Evolutionary conservation across 768 basidiomycete species (phyloP).

Genomic region (Suillus brevipes): DNA sequence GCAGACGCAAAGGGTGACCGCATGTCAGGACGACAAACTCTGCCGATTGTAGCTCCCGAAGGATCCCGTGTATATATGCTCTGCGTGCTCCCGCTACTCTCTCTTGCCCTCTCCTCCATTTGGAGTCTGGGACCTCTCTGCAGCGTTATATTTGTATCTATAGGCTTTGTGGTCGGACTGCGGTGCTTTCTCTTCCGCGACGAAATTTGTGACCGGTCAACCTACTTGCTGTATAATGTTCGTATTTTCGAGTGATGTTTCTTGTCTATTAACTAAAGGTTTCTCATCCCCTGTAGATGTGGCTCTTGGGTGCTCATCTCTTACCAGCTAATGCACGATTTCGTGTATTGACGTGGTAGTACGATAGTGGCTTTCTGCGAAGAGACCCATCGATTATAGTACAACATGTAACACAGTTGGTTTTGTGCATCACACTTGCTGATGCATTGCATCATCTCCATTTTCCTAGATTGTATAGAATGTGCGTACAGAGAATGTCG

Average conservation of each 20-base stretch:
- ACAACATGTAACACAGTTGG: too few species aligned
- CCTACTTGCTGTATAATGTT: constrained; percentile 18
- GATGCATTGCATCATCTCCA: too few species aligned
- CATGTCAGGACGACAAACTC: constrained; percentile 29
- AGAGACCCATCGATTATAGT: too few species aligned
- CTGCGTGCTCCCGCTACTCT: constrained; percentile 15
- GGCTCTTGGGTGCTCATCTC: not conserved
- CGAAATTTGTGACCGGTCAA: constrained; percentile 12
- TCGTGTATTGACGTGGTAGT: not conserved
- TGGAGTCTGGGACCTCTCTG: constrained; percentile 18
- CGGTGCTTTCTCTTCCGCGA: constrained; percentile 17
- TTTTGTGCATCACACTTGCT: too few species aligned
- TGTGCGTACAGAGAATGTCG: too few species aligned
- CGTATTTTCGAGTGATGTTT: not conserved
- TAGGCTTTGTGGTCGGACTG: constrained; percentile 16
- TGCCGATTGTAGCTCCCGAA: constrained; percentile 27
- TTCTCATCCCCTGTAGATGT: not conserved
- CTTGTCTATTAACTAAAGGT: not conserved
- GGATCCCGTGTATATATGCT: constrained; percentile 18
- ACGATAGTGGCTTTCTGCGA: too few species aligned
- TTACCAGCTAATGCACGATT: not conserved
- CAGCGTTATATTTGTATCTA: constrained; percentile 9
- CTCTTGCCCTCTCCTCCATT: constrained; percentile 10
- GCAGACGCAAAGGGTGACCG: constrained; percentile 33
- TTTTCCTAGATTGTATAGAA: too few species aligned